A percentile compares a stretch with the other conserved stretches of the same genome.
Evolutionary conservation across 331 rosid genomes (phyloP).

Genomic region (Malus hybrid): DNA sequence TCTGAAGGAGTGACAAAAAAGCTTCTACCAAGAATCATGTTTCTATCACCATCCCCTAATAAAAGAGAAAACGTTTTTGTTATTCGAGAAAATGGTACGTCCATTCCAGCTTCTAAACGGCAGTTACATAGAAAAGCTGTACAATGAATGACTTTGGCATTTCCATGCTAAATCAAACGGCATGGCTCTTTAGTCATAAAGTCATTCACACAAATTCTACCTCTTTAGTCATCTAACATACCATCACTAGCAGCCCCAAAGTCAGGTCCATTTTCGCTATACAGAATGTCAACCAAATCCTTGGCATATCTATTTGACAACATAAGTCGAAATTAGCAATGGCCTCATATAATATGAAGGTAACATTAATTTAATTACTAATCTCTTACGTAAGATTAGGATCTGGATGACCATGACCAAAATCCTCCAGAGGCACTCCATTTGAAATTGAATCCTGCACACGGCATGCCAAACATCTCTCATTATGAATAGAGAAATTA

Average conservation of each 20-base stretch:
- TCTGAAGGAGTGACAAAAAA: conserved; percentile 99
- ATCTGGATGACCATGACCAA: conserved; percentile 98
- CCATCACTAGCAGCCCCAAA: conserved; percentile 99
- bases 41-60: conserved; percentile 96
- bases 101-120: background rate
- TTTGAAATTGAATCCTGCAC: conserved; percentile 75
- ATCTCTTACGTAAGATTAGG: conserved; percentile 90
- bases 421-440: conserved; percentile 91
- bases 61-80: background rate
- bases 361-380: conserved; percentile 4
- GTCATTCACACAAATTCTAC: background rate
- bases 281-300: conserved; percentile 79
- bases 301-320: conserved; percentile 72
- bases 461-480: conserved; percentile 22
- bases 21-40: conserved; percentile 82
- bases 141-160: background rate
- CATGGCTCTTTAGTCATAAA: background rate
- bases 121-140: background rate
- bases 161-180: background rate
- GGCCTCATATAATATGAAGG: conserved; percentile 4
- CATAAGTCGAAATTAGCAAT: conserved; percentile 12
- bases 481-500: conserved; percentile 14
- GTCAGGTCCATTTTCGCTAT: conserved; percentile 78
- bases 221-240: conserved; percentile 27
- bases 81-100: background rate